These are phyloP conservation scores for Xanthoconium separans DNA, from an alignment of 1,284 basidiomycete genomes.

Conservation along the genomic window DNA sequence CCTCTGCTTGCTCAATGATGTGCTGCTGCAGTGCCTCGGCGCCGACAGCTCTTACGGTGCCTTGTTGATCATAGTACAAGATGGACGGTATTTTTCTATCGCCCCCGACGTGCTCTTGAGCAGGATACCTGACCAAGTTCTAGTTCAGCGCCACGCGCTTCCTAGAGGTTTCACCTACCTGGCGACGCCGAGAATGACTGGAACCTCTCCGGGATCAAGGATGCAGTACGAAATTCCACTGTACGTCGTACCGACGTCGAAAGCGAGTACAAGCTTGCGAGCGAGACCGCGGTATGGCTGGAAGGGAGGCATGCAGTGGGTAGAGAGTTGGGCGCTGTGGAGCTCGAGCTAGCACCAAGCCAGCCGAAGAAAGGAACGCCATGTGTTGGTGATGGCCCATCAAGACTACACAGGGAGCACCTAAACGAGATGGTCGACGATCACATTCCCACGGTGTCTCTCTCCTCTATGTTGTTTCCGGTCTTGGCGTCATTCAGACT, in stretches of 20 bases:
- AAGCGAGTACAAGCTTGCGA: constrained; percentile 45
- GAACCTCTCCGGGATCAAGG: constrained; percentile 46
- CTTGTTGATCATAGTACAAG: constrained; percentile 49
- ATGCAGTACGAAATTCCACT: constrained; percentile 48
- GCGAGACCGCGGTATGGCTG: constrained; percentile 30
- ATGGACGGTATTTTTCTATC: constrained; percentile 56
- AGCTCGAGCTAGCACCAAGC: too few species aligned
- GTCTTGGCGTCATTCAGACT: constrained; percentile 46
- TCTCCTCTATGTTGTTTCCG: constrained; percentile 19
- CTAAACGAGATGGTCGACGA: too few species aligned
- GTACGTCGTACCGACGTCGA: constrained; percentile 52
- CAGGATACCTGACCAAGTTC: constrained; percentile 36
- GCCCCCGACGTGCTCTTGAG: constrained; percentile 38
- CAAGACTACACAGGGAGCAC: too few species aligned
- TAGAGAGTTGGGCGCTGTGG: too few species aligned
- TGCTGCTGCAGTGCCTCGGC: constrained; percentile 45
- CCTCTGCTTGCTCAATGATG: constrained; percentile 41
- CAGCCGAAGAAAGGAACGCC: too few species aligned
- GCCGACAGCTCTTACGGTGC: constrained; percentile 44
- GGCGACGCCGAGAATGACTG: constrained; percentile 43
- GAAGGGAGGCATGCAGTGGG: constrained; percentile 33
- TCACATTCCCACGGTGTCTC: too few species aligned
- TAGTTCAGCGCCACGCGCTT: background rate
- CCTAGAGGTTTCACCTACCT: constrained; percentile 25
- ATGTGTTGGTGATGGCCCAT: too few species aligned